Conservation (phyloP, 2,329 filamentous ascomycete genomes). For the Dactylella cylindrospora region DNA sequence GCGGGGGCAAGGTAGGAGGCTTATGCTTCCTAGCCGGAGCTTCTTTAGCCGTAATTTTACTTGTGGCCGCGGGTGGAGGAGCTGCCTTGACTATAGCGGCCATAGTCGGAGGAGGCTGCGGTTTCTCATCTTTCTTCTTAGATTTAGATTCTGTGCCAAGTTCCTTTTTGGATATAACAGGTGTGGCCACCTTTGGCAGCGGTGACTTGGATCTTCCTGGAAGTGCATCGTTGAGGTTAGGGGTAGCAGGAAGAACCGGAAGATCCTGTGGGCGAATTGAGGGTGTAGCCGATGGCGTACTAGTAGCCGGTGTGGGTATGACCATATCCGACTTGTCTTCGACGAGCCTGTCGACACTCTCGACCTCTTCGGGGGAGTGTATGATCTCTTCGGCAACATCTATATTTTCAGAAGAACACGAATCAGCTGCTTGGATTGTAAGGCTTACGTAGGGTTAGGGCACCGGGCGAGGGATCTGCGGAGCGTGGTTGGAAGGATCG, state of each 20-base stretch:
- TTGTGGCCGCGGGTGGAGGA: neutral
- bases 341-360: constrained; percentile 36
- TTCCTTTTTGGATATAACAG: constrained; percentile 19
- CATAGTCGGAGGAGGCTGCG: constrained; percentile 21
- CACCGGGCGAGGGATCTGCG: too few species aligned
- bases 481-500: too few species aligned
- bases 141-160: constrained; percentile 19
- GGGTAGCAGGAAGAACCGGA: constrained; percentile 31
- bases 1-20: constrained; percentile 32
- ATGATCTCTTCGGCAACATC: constrained; percentile 37
- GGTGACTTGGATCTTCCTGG: constrained; percentile 25
- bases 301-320: constrained; percentile 12
- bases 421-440: constrained; percentile 29
- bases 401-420: constrained; percentile 8
- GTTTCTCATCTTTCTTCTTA: constrained; percentile 37
- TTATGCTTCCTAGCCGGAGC: constrained; percentile 28
- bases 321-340: constrained; percentile 33
- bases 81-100: constrained; percentile 34
- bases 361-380: constrained; percentile 28
- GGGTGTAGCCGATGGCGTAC: constrained; percentile 3
- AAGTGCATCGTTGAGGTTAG: constrained; percentile 26
- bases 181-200: constrained; percentile 11
- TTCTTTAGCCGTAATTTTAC: constrained; percentile 14
- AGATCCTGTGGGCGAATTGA: constrained; percentile 38
- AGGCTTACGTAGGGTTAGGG: too few species aligned